Evolutionary conservation across 2,329 filamentous ascomycete species (phyloP).

Genomic region (Colletotrichum euphorbiae): DNA sequence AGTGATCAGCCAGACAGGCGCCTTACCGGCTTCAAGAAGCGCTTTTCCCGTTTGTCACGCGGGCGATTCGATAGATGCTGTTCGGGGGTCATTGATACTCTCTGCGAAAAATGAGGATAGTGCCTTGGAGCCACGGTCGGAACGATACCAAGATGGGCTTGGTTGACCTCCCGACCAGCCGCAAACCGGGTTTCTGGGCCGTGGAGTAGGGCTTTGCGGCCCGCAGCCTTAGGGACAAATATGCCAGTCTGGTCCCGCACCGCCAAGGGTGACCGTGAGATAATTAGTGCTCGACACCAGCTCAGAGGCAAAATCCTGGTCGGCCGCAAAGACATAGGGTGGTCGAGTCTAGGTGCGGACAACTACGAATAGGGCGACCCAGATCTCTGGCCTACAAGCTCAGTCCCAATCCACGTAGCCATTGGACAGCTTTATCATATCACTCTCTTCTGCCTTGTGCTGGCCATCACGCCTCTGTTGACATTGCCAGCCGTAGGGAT

Average conservation of each 20-base stretch:
- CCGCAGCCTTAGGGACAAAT: slow-evolving; percentile 10
- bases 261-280: background rate
- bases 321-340: background rate
- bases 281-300: background rate
- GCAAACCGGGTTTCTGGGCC: slow-evolving; percentile 29
- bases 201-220: background rate
- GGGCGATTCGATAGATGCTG: slow-evolving; percentile 6
- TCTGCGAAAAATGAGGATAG: background rate
- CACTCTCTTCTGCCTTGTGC: background rate
- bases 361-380: slow-evolving; percentile 16
- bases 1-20: background rate
- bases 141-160: slow-evolving; percentile 3
- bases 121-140: background rate
- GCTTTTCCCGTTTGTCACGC: slow-evolving; percentile 1
- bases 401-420: background rate
- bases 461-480: background rate
- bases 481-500: background rate
- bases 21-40: background rate
- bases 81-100: background rate
- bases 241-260: background rate
- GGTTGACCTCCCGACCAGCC: slow-evolving; percentile 8
- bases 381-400: background rate
- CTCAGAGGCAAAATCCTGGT: slow-evolving; percentile 13
- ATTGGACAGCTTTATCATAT: background rate
- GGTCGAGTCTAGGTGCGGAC: slow-evolving; percentile 19